A percentile compares a stretch with the other conserved stretches of the same genome.
These are phyloP conservation scores for Sordaria brevicollis DNA, from an alignment of 495 filamentous ascomycete species.

Conservation along the genomic window DNA sequence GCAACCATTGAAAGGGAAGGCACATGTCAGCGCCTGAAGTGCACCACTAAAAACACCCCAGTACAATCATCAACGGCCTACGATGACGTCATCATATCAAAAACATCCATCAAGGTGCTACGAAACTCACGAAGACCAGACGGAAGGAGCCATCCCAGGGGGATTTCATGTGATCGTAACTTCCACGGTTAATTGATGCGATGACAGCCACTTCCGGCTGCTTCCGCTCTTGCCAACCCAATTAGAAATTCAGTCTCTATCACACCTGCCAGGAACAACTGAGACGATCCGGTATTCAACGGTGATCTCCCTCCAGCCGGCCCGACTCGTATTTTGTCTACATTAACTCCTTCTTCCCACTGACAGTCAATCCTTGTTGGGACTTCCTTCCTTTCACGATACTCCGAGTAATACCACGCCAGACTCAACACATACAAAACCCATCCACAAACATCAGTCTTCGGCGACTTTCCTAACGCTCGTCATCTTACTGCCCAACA, in stretches of 20 bases:
- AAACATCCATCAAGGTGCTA: neutral
- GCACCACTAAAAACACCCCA: neutral
- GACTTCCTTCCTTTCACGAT: neutral
- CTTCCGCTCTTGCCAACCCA: neutral
- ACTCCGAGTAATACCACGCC: neutral
- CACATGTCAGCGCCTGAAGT: neutral
- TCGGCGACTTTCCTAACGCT: no score
- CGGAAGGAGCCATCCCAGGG: neutral
- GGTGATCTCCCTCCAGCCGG: neutral
- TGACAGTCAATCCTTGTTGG: neutral
- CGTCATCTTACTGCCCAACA: neutral
- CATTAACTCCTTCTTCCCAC: neutral
- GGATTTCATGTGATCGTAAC: neutral
- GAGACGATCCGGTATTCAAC: neutral
- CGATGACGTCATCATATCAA: neutral
- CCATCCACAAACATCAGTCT: neutral
- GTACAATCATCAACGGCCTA: neutral
- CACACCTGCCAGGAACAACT: neutral
- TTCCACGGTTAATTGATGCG: neutral
- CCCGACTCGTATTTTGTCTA: neutral
- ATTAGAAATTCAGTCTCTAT: neutral
- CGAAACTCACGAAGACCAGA: neutral
- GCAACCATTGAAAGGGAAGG: neutral
- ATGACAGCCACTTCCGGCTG: neutral
- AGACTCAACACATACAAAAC: neutral